A percentile compares a stretch with the other conserved stretches of the same genome.
These are phyloP conservation scores for Besnoitia besnoiti DNA, from an alignment of 169 alveolate species.

Conservation along the genomic window DNA sequence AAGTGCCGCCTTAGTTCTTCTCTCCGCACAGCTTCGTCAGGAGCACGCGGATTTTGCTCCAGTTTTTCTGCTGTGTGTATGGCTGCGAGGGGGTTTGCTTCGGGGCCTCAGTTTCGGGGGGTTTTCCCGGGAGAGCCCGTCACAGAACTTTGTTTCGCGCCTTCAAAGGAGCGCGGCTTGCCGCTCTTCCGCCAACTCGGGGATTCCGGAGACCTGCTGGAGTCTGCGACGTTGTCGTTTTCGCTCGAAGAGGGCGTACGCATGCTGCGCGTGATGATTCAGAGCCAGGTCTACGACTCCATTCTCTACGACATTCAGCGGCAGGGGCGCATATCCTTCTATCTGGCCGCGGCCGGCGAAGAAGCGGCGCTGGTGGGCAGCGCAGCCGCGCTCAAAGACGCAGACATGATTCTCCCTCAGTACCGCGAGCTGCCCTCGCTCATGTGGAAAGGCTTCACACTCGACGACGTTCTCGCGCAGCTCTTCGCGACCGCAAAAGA, in stretches of 20 bases:
- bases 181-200: neutral
- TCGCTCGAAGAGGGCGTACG: slow-evolving; percentile 63
- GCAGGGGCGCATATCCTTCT: slow-evolving; percentile 93
- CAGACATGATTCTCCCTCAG: slow-evolving; percentile 91
- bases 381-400: slow-evolving; percentile 84
- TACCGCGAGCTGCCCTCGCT: slow-evolving; percentile 93
- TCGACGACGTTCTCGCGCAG: slow-evolving; percentile 81
- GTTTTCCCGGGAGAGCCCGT: neutral
- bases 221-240: slow-evolving; percentile 23
- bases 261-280: slow-evolving; percentile 69
- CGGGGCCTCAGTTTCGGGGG: neutral
- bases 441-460: slow-evolving; percentile 89
- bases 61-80: too few relatives aligned
- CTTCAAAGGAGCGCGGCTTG: neutral
- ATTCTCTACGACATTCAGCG: slow-evolving; percentile 85
- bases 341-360: slow-evolving; percentile 95
- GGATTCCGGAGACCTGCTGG: neutral
- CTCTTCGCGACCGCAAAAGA: slow-evolving; percentile 83
- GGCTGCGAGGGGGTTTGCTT: too few relatives aligned
- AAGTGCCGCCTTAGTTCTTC: too few relatives aligned
- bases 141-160: neutral
- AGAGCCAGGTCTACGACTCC: slow-evolving; percentile 83
- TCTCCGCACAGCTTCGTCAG: too few relatives aligned
- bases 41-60: too few relatives aligned
- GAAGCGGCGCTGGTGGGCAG: slow-evolving; percentile 93